Evolutionary conservation across 1,139 yeast genomes (phyloP).

Genomic region (Suhomyces choctaworum): DNA sequence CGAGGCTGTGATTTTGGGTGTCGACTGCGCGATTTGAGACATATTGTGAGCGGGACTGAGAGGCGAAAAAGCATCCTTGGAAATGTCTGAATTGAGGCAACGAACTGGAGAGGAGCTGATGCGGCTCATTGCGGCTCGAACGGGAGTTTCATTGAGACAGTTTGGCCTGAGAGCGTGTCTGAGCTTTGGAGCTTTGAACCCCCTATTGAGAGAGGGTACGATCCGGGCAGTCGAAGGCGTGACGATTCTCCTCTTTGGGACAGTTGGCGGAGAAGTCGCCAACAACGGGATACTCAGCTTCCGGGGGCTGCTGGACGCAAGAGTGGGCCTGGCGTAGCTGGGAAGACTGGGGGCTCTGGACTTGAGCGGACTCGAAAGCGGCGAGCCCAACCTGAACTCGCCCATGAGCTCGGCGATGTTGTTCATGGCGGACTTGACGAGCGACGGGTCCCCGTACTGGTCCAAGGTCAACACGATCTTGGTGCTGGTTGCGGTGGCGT

Average conservation of each 20-base stretch:
- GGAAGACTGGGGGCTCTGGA: conserved; percentile 17
- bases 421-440: conserved; percentile 29
- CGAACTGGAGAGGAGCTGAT: conserved; percentile 12
- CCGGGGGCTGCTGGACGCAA: conserved; percentile 23
- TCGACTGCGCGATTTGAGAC: conserved; percentile 3
- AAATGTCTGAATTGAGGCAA: not conserved
- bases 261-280: conserved; percentile 9
- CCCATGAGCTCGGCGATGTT: conserved; percentile 29
- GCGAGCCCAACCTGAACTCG: conserved; percentile 19
- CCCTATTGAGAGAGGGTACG: conserved; percentile 10
- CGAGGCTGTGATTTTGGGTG: conserved; percentile 2
- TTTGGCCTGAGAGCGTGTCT: conserved; percentile 1
- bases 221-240: conserved; percentile 14
- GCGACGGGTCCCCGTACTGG: conserved; percentile 26
- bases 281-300: conserved; percentile 3
- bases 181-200: conserved; percentile 8
- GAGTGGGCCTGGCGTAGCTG: conserved; percentile 36
- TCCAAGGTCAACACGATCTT: conserved; percentile 34
- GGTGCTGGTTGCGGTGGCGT: conserved; percentile 17
- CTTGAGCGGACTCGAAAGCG: conserved; percentile 10
- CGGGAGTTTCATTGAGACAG: conserved; percentile 4
- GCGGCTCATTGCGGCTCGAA: conserved; percentile 6
- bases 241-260: conserved; percentile 7
- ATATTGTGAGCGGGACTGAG: not conserved
- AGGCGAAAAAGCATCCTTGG: conserved; percentile 1